Conservation (phyloP, 805 yeast species). For the Jamesozyma lodderae region DNA sequence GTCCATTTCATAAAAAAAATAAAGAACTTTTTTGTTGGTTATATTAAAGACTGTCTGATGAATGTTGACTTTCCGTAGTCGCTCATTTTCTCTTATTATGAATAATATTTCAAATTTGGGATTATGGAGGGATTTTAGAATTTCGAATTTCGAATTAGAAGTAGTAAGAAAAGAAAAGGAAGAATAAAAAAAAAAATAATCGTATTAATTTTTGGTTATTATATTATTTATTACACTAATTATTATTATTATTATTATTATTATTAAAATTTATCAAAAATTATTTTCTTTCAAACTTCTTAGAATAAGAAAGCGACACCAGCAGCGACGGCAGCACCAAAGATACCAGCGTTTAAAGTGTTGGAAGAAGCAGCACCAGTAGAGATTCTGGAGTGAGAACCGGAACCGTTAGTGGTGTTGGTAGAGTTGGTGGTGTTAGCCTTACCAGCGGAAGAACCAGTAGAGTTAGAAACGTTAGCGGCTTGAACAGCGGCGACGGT, state of each 20-base stretch:
- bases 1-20: no score
- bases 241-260: not conserved
- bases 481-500: conserved; percentile 63
- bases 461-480: conserved; percentile 34
- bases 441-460: conserved; percentile 40
- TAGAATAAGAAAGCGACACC: conserved; percentile 52
- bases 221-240: no score
- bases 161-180: not conserved
- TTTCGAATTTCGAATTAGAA: conserved; percentile 1
- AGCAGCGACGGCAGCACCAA: conserved; percentile 81
- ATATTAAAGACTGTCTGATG: no score
- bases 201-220: not conserved
- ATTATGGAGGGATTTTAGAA: no score
- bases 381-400: conserved; percentile 30
- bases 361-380: conserved; percentile 45
- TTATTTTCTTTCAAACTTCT: no score
- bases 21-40: no score
- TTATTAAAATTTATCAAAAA: conserved; percentile 2
- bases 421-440: conserved; percentile 34
- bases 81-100: no score
- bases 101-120: no score
- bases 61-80: no score
- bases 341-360: conserved; percentile 60
- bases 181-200: not conserved
- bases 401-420: conserved; percentile 22